These are phyloP conservation scores for Fusarium nisikadoi DNA, from an alignment of 2,329 filamentous ascomycete genomes.

Conservation along the genomic window DNA sequence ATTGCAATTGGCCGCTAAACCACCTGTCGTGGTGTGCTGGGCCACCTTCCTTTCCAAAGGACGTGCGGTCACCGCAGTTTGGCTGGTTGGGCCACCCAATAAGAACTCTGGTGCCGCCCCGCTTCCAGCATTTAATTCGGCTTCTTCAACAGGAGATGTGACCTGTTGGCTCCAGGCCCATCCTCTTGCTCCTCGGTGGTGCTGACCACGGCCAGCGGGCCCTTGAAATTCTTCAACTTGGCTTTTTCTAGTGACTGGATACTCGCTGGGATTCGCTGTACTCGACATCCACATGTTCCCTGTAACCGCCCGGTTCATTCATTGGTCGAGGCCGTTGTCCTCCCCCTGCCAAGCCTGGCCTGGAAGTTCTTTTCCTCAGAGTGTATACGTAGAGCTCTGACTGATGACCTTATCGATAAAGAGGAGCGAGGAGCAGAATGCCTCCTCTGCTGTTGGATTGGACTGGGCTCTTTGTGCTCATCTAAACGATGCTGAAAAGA, in stretches of 20 bases:
- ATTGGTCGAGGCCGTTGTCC: slow-evolving; percentile 34
- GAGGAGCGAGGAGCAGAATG: background rate
- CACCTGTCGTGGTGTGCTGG: slow-evolving; percentile 23
- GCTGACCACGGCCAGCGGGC: background rate
- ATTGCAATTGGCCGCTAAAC: slow-evolving; percentile 39
- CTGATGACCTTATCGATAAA: slow-evolving; percentile 29
- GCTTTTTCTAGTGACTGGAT: slow-evolving; percentile 17
- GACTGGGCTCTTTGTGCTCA: slow-evolving; percentile 31
- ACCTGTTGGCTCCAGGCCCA: slow-evolving; percentile 26
- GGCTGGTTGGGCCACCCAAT: slow-evolving; percentile 25
- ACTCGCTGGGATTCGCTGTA: slow-evolving; percentile 28
- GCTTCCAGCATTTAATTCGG: slow-evolving; percentile 23
- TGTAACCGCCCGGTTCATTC: slow-evolving; percentile 34
- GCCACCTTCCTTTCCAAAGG: slow-evolving; percentile 19
- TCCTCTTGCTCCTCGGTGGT: background rate
- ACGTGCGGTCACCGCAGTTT: slow-evolving; percentile 33
- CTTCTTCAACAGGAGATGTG: slow-evolving; percentile 26
- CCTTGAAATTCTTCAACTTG: slow-evolving; percentile 23
- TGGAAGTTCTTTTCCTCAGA: slow-evolving; percentile 18
- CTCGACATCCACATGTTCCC: slow-evolving; percentile 12
- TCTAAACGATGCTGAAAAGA: slow-evolving; percentile 25
- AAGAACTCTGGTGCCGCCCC: background rate
- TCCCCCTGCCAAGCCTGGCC: slow-evolving; percentile 42
- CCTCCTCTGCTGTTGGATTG: slow-evolving; percentile 23
- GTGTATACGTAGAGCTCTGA: background rate